These are phyloP conservation scores for Boletus albobrunnescens DNA, from an alignment of 1,284 basidiomycete species.

Conservation along the genomic window DNA sequence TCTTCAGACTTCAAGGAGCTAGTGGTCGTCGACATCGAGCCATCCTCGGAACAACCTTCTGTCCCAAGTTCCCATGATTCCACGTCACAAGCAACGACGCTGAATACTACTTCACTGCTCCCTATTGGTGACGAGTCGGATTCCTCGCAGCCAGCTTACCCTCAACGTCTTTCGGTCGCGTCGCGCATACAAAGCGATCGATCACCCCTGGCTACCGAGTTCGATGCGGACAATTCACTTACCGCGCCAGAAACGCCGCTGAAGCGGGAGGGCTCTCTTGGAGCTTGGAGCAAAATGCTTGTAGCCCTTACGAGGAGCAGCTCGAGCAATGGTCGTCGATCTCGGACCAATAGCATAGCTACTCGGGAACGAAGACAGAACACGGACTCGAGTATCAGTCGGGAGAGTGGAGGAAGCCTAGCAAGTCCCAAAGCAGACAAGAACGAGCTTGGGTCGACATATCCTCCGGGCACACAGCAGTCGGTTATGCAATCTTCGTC, in stretches of 20 bases:
- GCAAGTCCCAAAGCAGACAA: slow-evolving; percentile 56
- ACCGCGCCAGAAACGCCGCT: slow-evolving; percentile 43
- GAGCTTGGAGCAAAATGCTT: slow-evolving; percentile 58
- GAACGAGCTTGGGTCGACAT: slow-evolving; percentile 40
- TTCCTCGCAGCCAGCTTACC: slow-evolving; percentile 47
- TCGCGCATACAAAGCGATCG: slow-evolving; percentile 53
- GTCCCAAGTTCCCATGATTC: slow-evolving; percentile 48
- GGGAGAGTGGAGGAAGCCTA: slow-evolving; percentile 70
- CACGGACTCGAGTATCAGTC: slow-evolving; percentile 66
- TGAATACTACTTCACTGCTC: slow-evolving; percentile 38
- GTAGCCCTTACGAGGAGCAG: slow-evolving; percentile 46
- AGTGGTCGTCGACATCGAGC: slow-evolving; percentile 53
- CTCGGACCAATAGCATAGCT: slow-evolving; percentile 70
- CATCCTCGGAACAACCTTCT: slow-evolving; percentile 46
- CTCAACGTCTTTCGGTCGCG: slow-evolving; percentile 57
- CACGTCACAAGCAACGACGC: slow-evolving; percentile 45
- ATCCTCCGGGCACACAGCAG: slow-evolving; percentile 39
- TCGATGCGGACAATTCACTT: slow-evolving; percentile 55
- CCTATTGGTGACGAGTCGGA: slow-evolving; percentile 45
- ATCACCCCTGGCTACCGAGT: slow-evolving; percentile 51
- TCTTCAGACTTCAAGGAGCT: slow-evolving; percentile 53
- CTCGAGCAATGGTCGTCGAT: slow-evolving; percentile 65
- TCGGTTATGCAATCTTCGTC: slow-evolving; percentile 58
- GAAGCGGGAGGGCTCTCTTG: slow-evolving; percentile 55
- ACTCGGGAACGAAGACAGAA: slow-evolving; percentile 60